Evolutionary conservation across 2,329 filamentous ascomycete species (phyloP), one percentile per base, ranked within the genome.

Genomic region (Dothistroma pini): DNA sequence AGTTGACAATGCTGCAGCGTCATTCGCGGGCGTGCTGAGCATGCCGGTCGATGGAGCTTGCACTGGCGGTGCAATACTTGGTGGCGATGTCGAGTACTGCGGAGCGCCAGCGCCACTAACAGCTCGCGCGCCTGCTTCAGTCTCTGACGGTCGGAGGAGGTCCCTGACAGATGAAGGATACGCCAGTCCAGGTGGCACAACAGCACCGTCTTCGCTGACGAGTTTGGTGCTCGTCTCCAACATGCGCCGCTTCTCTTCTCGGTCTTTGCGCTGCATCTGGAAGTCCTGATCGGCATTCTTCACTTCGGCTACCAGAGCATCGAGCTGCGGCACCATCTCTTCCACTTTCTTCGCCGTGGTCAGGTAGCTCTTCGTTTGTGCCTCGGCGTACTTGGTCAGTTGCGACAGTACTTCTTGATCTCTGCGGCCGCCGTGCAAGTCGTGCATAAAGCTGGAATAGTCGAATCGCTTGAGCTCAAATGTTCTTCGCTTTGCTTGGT

Each of bases 381-480:
- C 86, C 73, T 96, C 92, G 10, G 96, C 96, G 74, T 93, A 99
- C 73, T 89, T 93, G 1, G 95, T 99, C 34, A 99, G 82, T 72
- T 97, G 90, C 0, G 93, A 97, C 32, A 99, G 78, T 4, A 99
- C 90, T 74, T 99, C 95, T 72, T 97, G 95, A 71, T 99, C 95
- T 75, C 97, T 99, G 64, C 95, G 88, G n/a, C 95, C 95, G 32
- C 95, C 95, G 65, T 97, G 95, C n/a, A 99, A 82, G 79, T 99
- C 95, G 71, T 97, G 93, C 90, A 99, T 96, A 73, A 97, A 99
- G 14, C 91, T 96, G 2, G 93, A 97, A 75, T 99, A 99, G 76
- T 99, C 96, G 71, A 99, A 99, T 10, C 96, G 88, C 79, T 96
- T 97, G 60, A 99, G 83, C 79, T 99, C 95, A 71, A 99, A 99